Conservation (phyloP, 495 filamentous ascomycete species). For the Hypoxylon rickii region DNA sequence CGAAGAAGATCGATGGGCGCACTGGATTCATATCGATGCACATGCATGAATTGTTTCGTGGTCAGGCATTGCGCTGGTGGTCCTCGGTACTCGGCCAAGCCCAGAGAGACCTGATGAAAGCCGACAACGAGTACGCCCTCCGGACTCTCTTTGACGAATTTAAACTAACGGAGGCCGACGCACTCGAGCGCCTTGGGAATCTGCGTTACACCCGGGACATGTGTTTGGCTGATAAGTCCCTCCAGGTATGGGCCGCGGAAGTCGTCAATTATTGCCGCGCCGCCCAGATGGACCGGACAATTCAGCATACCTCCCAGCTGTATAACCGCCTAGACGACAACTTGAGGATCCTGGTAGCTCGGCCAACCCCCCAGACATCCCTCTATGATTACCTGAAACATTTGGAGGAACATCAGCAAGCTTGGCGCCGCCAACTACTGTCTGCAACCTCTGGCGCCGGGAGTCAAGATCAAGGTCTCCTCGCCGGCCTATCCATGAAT, state of each 20-base stretch:
- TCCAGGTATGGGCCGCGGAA: not conserved
- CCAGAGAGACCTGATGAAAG: not conserved
- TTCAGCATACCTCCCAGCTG: not conserved
- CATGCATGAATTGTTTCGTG: too few relatives aligned
- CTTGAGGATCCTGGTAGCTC: not conserved
- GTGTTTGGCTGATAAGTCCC: not conserved
- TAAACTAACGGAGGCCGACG: not conserved
- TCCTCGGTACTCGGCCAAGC: too few relatives aligned
- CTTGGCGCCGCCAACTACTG: not conserved
- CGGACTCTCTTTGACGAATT: not conserved
- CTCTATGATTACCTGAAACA: not conserved
- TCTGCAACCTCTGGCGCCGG: too few relatives aligned
- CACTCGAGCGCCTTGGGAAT: not conserved
- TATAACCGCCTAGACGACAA: not conserved
- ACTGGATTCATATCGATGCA: too few relatives aligned
- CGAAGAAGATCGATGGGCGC: too few relatives aligned
- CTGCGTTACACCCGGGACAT: not conserved
- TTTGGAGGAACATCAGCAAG: not conserved
- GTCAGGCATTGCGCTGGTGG: too few relatives aligned
- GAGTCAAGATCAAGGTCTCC: too few relatives aligned
- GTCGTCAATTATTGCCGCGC: not conserved
- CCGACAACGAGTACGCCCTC: not conserved
- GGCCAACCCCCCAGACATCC: not conserved
- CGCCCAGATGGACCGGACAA: not conserved
- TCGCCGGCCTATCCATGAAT: too few relatives aligned